A percentile compares a stretch with the other conserved stretches of the same genome.
These are phyloP conservation scores for Rauvolfia tetraphylla DNA, from an alignment of 257 asterid species.

Conservation along the genomic window DNA sequence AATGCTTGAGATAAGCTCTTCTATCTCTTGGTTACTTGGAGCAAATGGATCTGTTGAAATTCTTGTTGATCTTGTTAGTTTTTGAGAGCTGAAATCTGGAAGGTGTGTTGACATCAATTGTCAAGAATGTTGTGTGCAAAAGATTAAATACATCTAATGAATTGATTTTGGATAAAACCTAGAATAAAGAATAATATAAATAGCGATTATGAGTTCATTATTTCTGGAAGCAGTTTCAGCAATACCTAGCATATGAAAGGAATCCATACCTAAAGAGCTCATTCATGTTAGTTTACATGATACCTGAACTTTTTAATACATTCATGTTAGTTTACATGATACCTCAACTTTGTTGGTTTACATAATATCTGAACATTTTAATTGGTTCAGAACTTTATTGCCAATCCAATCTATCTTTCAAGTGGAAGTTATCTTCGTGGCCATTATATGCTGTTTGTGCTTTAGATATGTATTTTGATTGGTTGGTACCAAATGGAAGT, in stretches of 20 bases:
- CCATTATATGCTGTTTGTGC: not conserved
- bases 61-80: not conserved
- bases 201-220: not conserved
- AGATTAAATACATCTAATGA: not conserved
- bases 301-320: no score
- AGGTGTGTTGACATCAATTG: not conserved
- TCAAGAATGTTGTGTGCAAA: not conserved
- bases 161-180: not conserved
- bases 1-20: conserved; percentile 1
- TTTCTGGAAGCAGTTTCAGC: not conserved
- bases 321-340: not conserved
- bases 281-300: not conserved
- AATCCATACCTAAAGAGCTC: not conserved
- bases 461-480: not conserved
- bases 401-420: not conserved
- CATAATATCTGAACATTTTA: no score
- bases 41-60: not conserved
- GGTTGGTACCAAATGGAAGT: not conserved
- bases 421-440: not conserved
- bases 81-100: not conserved
- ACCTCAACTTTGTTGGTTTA: not conserved
- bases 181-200: conserved; percentile 33
- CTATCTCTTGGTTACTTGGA: not conserved
- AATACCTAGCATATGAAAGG: not conserved
- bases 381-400: not conserved